phyloP scores from a whole-genome alignment of 2,329 filamentous ascomycete species.

The Volutella citrinella region DNA sequence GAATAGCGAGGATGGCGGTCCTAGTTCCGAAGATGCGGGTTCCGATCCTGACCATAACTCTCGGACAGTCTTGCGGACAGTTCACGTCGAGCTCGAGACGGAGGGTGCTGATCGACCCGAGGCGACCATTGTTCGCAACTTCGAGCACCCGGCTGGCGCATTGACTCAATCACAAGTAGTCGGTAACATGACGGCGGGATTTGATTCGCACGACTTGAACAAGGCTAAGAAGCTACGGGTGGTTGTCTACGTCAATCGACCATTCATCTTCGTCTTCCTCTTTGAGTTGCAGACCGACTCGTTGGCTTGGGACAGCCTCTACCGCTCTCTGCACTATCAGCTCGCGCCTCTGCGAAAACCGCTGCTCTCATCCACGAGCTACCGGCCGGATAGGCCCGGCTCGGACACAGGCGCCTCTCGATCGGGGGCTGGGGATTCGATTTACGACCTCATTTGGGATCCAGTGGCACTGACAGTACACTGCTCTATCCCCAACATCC shows the following conservation, averaged over 20 bases:
- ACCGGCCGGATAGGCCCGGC: slow-evolving; percentile 48
- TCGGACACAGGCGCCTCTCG: slow-evolving; percentile 26
- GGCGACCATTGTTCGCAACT: slow-evolving; percentile 43
- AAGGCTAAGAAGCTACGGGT: slow-evolving; percentile 60
- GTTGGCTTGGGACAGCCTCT: slow-evolving; percentile 52
- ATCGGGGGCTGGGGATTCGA: slow-evolving; percentile 29
- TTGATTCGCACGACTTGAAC: slow-evolving; percentile 46
- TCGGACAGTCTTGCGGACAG: slow-evolving; percentile 60
- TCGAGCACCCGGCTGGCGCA: slow-evolving; percentile 34
- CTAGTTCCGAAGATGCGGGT: slow-evolving; percentile 28
- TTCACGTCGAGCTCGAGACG: slow-evolving; percentile 62
- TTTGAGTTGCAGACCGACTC: slow-evolving; percentile 60
- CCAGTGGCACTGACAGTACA: slow-evolving; percentile 53
- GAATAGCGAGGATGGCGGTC: slow-evolving; percentile 26
- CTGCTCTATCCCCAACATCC: slow-evolving; percentile 66
- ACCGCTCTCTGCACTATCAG: slow-evolving; percentile 59
- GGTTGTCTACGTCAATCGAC: slow-evolving; percentile 69
- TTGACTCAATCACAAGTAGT: slow-evolving; percentile 32
- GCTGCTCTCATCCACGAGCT: slow-evolving; percentile 54
- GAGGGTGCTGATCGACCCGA: slow-evolving; percentile 38
- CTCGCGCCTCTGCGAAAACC: slow-evolving; percentile 57
- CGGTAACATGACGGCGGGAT: slow-evolving; percentile 31
- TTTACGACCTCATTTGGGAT: slow-evolving; percentile 65
- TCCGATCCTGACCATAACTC: slow-evolving; percentile 39
- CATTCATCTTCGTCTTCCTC: slow-evolving; percentile 76